Base-by-base conservation (phyloP, 2,329 filamentous ascomycete species). In the Pezizomycotina sp. region DNA sequence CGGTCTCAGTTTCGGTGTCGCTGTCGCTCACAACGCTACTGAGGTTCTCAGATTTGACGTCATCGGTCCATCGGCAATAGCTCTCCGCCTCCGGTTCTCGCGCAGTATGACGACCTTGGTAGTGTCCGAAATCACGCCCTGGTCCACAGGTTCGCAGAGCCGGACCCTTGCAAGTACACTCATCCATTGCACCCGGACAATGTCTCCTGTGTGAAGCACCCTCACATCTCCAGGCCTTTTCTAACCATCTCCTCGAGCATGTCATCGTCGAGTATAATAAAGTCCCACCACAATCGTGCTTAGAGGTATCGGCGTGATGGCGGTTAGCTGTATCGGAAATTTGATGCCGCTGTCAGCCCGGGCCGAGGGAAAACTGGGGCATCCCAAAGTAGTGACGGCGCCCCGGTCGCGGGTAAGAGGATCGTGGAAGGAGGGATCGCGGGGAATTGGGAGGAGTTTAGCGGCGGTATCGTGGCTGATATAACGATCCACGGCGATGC, bases 61-160 rank as follows among this genome's bases (percentile, higher is more conserved):
- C 56, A 47, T 65, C 63, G 9, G 69, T 70, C 50, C 19, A 36
- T 34, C 1, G 24, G 23, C 36, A 18, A 28, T 34, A 7, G 12
- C 25, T 15, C 27, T 36, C 15, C 34, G 38, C 5, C 41, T 36
- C 15, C 36, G 32, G 3, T 35, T 38, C 15, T 43, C 41, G 56
- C 48, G 61, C 56, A 14, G 52, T 14, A 95, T 64, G 15, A 98
- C 74, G 38, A 98, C 81, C 51, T 78, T 83, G 10, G 84, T 98
- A 8, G 63, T 68, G 1, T 80, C 66, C 6, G 74, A 67, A 29
- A 98, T 56, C 4, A 89, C 57, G 6, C 89, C 89, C 57, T 98
- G 89, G 4, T 80, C 73, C 10, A 95, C 83, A 6, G 89, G 89
- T 55, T 98, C 89, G 55, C 84, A 95, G n/a, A 91, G 71, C 30